Evolutionary conservation across 1,284 basidiomycete species (phyloP), one percentile per base, ranked within the genome.

Genomic region (Rhodotorula sp.): DNA sequence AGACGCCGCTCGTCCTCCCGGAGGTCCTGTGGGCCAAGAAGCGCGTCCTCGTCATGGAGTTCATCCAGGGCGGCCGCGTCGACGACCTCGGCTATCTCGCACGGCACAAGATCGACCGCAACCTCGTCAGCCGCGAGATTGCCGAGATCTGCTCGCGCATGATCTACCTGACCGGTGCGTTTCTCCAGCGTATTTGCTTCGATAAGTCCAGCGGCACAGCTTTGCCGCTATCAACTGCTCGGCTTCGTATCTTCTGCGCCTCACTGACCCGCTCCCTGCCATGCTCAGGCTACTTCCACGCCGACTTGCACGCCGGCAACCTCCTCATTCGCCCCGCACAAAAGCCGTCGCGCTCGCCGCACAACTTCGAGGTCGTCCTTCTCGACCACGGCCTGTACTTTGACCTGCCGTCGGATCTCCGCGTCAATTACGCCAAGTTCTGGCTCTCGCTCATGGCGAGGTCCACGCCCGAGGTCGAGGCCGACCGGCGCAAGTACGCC

Each of bases 121-220:
- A 78, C 57, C 63, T 64, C 44, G 76, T 79, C 45, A 71, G 72
- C 41, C 71, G 77, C 27, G 72, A 78, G 63, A 78, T 84, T 13
- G 80, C 80, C 3, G 74, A 79, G 72, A 92, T 96, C 79, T 98
- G 98, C 79, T 91, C 89, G 61, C 90, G 89, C 79, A 99, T 99
- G 97, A 92, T 99, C 27, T 97, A 98, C 79, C 81, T 97, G 53
- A 92, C 97, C 80, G 96, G 96, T 50, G n/a, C n/a, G n/a, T n/a
- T n/a, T n/a, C n/a, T n/a, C n/a, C n/a, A n/a, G n/a, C n/a, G n/a
- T n/a, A n/a, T n/a, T n/a, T n/a, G n/a, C n/a, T n/a, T n/a, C n/a
- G n/a, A n/a, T n/a, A n/a, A n/a, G n/a, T n/a, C n/a, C n/a, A n/a
- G n/a, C n/a, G n/a, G n/a, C n/a, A n/a, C n/a, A n/a, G n/a, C n/a